A percentile compares a stretch with the other conserved stretches of the same genome.
These are phyloP conservation scores for Suillus bovinus DNA, from an alignment of 768 basidiomycete genomes.

Conservation along the genomic window DNA sequence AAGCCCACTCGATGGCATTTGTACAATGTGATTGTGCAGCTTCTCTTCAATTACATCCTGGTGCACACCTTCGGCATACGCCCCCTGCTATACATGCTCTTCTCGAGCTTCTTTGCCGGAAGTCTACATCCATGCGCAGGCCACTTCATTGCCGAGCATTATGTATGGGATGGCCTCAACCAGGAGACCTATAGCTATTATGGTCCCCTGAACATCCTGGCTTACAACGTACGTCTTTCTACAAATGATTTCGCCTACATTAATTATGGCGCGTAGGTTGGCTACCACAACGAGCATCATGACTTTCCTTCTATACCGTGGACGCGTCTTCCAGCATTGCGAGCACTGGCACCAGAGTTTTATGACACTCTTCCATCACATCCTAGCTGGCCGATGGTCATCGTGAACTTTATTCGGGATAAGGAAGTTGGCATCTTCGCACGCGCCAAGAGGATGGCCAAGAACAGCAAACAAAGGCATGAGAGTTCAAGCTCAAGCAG, in stretches of 20 bases:
- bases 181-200: constrained; percentile 99
- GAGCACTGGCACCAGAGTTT: constrained; percentile 84
- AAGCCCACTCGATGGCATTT: constrained; percentile 82
- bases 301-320: constrained; percentile 97
- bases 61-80: constrained; percentile 45
- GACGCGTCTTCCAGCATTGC: constrained; percentile 87
- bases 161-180: constrained; percentile 86
- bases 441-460: constrained; percentile 73
- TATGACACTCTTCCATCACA: constrained; percentile 89
- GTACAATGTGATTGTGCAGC: constrained; percentile 69
- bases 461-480: constrained; percentile 26
- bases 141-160: constrained; percentile 98
- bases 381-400: constrained; percentile 93
- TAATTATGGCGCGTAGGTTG: constrained; percentile 56
- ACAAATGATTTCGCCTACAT: constrained; percentile 1
- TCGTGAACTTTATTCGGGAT: constrained; percentile 91
- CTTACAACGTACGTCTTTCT: constrained; percentile 93
- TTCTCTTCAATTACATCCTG: constrained; percentile 72
- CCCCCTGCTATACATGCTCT: constrained; percentile 78
- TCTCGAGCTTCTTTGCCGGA: constrained; percentile 94
- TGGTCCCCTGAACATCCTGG: constrained; percentile 83
- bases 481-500: constrained; percentile 13
- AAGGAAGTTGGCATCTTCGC: constrained; percentile 86
- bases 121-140: constrained; percentile 94
- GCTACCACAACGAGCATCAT: constrained; percentile 99